Evolutionary conservation across 768 basidiomycete genomes (phyloP), one percentile per base, ranked within the genome.

Genomic region (Leccinum barrowsii): DNA sequence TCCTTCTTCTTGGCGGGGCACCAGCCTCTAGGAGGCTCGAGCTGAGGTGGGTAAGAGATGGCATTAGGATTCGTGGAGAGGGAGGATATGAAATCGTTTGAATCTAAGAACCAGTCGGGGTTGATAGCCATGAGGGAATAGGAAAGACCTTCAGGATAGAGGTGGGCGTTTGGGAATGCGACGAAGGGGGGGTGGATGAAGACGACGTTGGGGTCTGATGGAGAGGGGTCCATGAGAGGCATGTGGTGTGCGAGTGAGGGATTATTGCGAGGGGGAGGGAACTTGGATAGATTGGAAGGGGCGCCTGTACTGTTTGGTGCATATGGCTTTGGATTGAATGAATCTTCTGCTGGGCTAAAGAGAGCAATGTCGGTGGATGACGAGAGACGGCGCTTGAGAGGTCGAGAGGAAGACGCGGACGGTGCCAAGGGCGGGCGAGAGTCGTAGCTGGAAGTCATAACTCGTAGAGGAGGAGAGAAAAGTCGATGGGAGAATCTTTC

Each of bases 21-120:
- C 90, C 90, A 92, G 28, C 90, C 90, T 55, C 90, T 78, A 13
- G 90, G 90, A 28, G 90, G 90, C 69, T 92, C 90, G 12, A 92
- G 82, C 69, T 83, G 80, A 40, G 87, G 77, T 12, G 90, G 90
- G 69, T 92, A 92, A 15, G 84, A 74, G 17, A 90, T 80, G n/a
- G 83, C 83, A 53, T 75, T 71, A 5, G 79, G 70, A 67, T 82
- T 81, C 44, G 73, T 70, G 53, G 77, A 79, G 50, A 73, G 69
- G 37, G 71, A 68, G n/a, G 80, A 75, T 26, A 73, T 65, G 63
- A 89, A 92, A 70, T 92, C 90, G 53, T 75, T 69, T 17, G 87
- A 68, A 65, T 86, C 84, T 59, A 92, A 77, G 67, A 92, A 92
- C 90, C 90, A 92, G 55, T 91, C 84, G 7, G 82, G 80, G 65